These are phyloP conservation scores for Erysimum cheiranthoides DNA, from an alignment of 345 rosid species.

Conservation along the genomic window DNA sequence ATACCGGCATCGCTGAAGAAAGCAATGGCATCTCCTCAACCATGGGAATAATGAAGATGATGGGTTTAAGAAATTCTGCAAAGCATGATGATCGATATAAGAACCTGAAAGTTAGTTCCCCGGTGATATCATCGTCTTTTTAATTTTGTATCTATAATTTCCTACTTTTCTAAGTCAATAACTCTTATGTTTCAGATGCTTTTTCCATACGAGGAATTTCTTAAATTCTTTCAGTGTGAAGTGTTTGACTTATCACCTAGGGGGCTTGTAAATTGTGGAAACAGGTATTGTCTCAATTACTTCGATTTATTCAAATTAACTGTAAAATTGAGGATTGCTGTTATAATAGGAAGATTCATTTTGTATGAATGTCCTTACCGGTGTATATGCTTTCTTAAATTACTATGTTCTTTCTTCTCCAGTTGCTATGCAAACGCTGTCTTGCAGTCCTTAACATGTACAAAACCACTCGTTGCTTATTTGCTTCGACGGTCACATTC, in stretches of 20 bases:
- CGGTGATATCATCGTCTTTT: slow-evolving; percentile 22
- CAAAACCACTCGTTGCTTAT: slow-evolving; percentile 76
- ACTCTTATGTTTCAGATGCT: slow-evolving; percentile 39
- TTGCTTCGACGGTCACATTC: slow-evolving; percentile 78
- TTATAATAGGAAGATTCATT: background rate
- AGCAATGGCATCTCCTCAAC: slow-evolving; percentile 49
- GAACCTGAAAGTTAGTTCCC: slow-evolving; percentile 60
- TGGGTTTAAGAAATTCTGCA: slow-evolving; percentile 60
- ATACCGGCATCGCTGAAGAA: slow-evolving; percentile 43
- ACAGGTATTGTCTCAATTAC: slow-evolving; percentile 55
- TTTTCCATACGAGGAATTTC: slow-evolving; percentile 83
- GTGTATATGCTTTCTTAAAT: slow-evolving; percentile 15
- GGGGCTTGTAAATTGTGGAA: slow-evolving; percentile 86
- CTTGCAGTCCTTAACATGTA: slow-evolving; percentile 81
- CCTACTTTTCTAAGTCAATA: slow-evolving; percentile 25
- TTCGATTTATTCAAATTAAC: slow-evolving; percentile 17
- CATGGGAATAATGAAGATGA: slow-evolving; percentile 61
- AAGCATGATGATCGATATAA: slow-evolving; percentile 53
- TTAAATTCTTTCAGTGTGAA: slow-evolving; percentile 69
- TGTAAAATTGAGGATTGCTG: slow-evolving; percentile 1
- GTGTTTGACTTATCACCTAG: slow-evolving; percentile 70
- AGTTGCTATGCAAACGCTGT: slow-evolving; percentile 94
- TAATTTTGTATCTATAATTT: slow-evolving; percentile 1
- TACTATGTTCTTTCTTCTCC: slow-evolving; percentile 38
- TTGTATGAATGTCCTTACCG: background rate